A percentile compares a stretch with the other conserved stretches of the same genome.
These are phyloP conservation scores for Xerophyta viscosa DNA, from an alignment of 106 monocot genomes.

Conservation along the genomic window DNA sequence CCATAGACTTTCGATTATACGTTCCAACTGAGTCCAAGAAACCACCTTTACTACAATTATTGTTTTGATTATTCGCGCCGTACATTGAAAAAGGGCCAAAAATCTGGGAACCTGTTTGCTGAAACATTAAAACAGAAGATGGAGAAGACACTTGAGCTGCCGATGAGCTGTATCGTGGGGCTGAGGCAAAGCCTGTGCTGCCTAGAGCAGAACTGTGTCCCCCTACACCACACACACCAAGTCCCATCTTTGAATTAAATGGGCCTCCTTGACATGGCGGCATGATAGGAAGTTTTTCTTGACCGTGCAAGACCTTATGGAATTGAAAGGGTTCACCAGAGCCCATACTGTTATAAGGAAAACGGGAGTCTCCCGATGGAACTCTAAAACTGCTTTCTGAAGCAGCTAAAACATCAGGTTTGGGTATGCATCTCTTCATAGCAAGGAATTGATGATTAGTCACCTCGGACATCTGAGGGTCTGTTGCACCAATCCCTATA, in stretches of 20 bases:
- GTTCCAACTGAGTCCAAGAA: too few species aligned
- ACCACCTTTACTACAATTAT: too few species aligned
- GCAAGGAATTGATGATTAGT: conserved; percentile 27
- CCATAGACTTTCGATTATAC: conserved; percentile 3
- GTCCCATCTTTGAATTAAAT: conserved; percentile 7
- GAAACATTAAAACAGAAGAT: conserved; percentile 73
- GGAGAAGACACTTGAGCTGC: conserved; percentile 56
- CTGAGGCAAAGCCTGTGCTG: conserved; percentile 13
- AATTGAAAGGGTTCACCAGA: conserved; percentile 73
- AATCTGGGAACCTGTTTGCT: conserved; percentile 25
- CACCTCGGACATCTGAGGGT: conserved; percentile 20
- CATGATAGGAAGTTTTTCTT: conserved; percentile 64
- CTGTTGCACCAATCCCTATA: conserved; percentile 24
- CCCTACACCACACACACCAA: conserved; percentile 8
- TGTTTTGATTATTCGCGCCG: conserved; percentile 3
- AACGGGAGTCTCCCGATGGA: conserved; percentile 27
- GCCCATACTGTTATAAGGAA: conserved; percentile 53
- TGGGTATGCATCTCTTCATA: conserved; percentile 22
- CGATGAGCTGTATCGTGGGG: conserved; percentile 26
- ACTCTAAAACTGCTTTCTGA: conserved; percentile 19
- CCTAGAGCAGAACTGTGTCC: not conserved
- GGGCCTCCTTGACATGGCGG: conserved; percentile 21
- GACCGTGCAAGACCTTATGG: conserved; percentile 99
- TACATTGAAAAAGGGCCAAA: conserved; percentile 4
- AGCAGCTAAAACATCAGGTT: conserved; percentile 18